A percentile compares a stretch with the other conserved stretches of the same genome.
These are phyloP conservation scores for Phytophthora pistaciae DNA, from an alignment of 352 stramenopile genomes.

Conservation along the genomic window DNA sequence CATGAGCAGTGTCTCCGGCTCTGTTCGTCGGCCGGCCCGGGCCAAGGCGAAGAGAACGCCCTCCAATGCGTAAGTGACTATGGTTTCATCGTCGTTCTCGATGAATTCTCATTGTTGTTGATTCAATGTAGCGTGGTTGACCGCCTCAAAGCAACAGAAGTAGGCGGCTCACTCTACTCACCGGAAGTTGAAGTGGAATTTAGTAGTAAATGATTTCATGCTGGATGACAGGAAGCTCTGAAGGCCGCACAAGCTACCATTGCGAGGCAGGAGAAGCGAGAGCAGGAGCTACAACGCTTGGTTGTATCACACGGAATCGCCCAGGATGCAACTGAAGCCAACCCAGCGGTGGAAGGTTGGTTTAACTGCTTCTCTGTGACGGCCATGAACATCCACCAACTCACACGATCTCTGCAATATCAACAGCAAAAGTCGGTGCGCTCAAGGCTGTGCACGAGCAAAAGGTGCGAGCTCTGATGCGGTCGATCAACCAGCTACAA, in stretches of 20 bases:
- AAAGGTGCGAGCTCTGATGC: conserved; percentile 89
- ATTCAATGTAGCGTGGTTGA: conserved; percentile 46
- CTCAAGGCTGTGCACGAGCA: conserved; percentile 75
- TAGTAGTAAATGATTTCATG: conserved; percentile 5
- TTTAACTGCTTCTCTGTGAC: background rate
- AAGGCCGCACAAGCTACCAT: conserved; percentile 65
- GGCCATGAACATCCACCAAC: background rate
- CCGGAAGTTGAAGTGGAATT: background rate
- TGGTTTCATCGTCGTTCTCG: background rate
- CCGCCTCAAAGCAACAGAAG: conserved; percentile 62
- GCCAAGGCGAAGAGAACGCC: conserved; percentile 49
- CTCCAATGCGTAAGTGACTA: conserved; percentile 35
- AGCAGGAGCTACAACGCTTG: conserved; percentile 64
- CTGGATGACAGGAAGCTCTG: conserved; percentile 52
- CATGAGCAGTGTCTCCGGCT: conserved; percentile 27
- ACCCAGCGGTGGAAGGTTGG: conserved; percentile 56
- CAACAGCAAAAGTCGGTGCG: conserved; percentile 67
- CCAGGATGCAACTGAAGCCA: conserved; percentile 36
- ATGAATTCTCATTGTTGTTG: background rate
- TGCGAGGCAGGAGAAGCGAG: conserved; percentile 63
- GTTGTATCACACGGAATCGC: conserved; percentile 54
- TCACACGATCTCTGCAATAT: background rate
- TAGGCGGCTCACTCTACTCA: conserved; percentile 11
- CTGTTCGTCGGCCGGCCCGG: conserved; percentile 17
- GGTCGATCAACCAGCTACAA: conserved; percentile 86